These are phyloP conservation scores for Austroboletus novae-zelandiae DNA, from an alignment of 1,284 basidiomycete genomes.

Conservation along the genomic window DNA sequence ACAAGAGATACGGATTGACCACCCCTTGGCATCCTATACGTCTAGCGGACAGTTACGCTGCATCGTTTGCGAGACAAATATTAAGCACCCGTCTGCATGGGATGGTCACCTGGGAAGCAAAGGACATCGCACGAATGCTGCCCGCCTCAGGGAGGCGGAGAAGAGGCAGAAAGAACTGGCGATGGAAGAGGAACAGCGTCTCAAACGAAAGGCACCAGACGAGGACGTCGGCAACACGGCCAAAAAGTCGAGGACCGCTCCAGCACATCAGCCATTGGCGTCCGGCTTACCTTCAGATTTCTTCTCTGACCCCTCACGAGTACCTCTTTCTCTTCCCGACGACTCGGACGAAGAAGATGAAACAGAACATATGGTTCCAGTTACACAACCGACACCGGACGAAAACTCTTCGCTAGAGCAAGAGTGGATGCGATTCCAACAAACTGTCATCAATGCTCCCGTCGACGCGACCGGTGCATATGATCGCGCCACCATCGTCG, in stretches of 20 bases:
- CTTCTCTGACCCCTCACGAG: constrained; percentile 72
- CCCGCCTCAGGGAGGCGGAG: constrained; percentile 54
- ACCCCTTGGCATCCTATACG: constrained; percentile 71
- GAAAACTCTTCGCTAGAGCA: constrained; percentile 44
- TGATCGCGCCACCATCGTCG: constrained; percentile 66
- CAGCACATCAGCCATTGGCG: constrained; percentile 14
- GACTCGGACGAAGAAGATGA: constrained; percentile 50
- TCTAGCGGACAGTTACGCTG: constrained; percentile 67
- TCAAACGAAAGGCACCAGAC: constrained; percentile 42
- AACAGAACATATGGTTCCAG: constrained; percentile 10
- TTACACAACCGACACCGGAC: constrained; percentile 9
- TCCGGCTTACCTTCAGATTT: constrained; percentile 62
- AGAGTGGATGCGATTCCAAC: constrained; percentile 71
- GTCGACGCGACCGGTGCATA: constrained; percentile 47
- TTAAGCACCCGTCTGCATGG: constrained; percentile 81
- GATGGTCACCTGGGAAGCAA: constrained; percentile 83
- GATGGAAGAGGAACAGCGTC: constrained; percentile 30
- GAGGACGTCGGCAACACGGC: constrained; percentile 13
- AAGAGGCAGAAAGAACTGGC: constrained; percentile 37
- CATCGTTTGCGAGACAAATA: constrained; percentile 53
- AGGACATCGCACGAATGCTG: constrained; percentile 62
- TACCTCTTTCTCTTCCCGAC: constrained; percentile 36
- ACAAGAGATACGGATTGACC: constrained; percentile 65
- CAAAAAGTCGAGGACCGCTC: constrained; percentile 37
- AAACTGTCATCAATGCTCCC: constrained; percentile 47